A percentile compares a stretch with the other conserved stretches of the same genome.
Evolutionary conservation across 257 asterid species (phyloP).

Genomic region (Solanum medicagineum): DNA sequence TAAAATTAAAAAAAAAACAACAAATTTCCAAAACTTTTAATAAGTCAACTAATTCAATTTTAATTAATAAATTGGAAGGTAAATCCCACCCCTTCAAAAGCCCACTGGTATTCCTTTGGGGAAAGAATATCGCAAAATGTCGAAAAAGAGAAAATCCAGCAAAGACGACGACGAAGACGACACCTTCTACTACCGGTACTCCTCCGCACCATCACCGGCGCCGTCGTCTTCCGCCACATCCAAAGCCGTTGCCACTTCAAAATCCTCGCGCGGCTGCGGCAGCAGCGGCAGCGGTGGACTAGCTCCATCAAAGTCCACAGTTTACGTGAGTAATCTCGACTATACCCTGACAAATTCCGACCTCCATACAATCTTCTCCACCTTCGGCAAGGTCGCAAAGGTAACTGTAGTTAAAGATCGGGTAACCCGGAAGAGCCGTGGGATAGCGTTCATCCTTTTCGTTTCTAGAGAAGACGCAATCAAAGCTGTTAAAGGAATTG

Average conservation of each 20-base stretch:
- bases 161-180: conserved; percentile 62
- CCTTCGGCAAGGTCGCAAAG: conserved; percentile 90
- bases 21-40: too few relatives aligned
- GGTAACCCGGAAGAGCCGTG: conserved; percentile 66
- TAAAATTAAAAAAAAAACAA: too few relatives aligned
- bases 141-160: conserved; percentile 24
- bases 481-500: conserved; percentile 62
- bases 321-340: conserved; percentile 82
- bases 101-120: too few relatives aligned
- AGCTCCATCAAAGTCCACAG: conserved; percentile 93
- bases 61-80: neutral
- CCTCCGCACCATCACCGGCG: conserved; percentile 35
- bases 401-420: conserved; percentile 92
- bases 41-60: too few relatives aligned
- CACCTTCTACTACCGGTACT: conserved; percentile 58
- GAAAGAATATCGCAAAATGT: conserved; percentile 8
- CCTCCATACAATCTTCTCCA: conserved; percentile 87
- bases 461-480: conserved; percentile 70
- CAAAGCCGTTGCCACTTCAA: conserved; percentile 18
- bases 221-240: conserved; percentile 23
- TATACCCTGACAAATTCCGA: conserved; percentile 81
- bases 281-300: conserved; percentile 51
- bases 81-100: neutral
- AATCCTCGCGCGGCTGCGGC: conserved; percentile 14
- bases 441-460: conserved; percentile 81